Evolutionary conservation across 1,284 basidiomycete genomes (phyloP).

Genomic region (Vanrija sp.): DNA sequence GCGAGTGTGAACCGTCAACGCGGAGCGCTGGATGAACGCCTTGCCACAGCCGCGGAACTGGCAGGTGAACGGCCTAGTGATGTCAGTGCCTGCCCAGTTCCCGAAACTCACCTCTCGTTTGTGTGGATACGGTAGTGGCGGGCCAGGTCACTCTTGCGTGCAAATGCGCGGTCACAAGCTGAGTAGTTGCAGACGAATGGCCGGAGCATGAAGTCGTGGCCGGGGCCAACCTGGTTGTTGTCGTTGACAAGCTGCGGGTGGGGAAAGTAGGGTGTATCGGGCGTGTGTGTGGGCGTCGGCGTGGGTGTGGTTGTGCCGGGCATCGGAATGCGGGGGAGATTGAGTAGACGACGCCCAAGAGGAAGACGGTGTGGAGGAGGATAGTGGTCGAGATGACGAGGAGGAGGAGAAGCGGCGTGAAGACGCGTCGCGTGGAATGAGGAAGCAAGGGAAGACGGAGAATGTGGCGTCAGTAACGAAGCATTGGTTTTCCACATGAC

Average conservation of each 20-base stretch:
- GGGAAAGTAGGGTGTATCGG: not conserved
- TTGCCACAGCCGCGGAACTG: constrained; percentile 39
- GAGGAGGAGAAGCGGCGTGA: not conserved
- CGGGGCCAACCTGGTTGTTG: constrained; percentile 37
- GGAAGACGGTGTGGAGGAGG: not conserved
- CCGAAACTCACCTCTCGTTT: constrained; percentile 44
- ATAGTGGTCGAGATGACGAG: not conserved
- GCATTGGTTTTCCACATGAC: no score
- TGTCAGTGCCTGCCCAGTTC: constrained; percentile 1
- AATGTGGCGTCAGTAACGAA: no score
- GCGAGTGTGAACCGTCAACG: constrained; percentile 49
- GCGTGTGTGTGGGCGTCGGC: not conserved
- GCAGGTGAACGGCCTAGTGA: constrained; percentile 47
- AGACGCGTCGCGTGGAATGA: not conserved
- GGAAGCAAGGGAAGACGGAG: not conserved
- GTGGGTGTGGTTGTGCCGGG: not conserved
- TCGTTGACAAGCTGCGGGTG: constrained; percentile 44
- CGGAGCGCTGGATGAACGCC: constrained; percentile 50
- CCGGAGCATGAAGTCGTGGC: constrained; percentile 30
- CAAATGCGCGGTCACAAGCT: constrained; percentile 52
- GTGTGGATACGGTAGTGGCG: constrained; percentile 52
- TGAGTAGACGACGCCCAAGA: not conserved
- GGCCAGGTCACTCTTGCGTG: constrained; percentile 51
- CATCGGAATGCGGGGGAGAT: not conserved
- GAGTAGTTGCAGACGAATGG: constrained; percentile 46